phyloP scores from a whole-genome alignment of 768 basidiomycete species.

The Amanita exitialis region DNA sequence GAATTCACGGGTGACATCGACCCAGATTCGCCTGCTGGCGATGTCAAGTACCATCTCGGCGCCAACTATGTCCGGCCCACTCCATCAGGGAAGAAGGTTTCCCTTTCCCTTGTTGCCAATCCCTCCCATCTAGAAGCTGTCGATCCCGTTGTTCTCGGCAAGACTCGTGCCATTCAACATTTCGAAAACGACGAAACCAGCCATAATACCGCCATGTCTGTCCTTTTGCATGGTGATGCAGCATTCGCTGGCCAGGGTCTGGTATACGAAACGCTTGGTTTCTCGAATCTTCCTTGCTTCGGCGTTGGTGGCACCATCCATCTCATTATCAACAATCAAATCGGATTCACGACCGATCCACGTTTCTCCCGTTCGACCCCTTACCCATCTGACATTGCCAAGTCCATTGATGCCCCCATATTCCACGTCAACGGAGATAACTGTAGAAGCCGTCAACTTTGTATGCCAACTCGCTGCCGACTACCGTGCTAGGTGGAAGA shows the following conservation, averaged over 20 bases:
- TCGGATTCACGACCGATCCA: conserved; percentile 98
- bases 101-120: conserved; percentile 95
- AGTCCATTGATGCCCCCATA: conserved; percentile 95
- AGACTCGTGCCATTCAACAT: conserved; percentile 95
- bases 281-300: conserved; percentile 91
- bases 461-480: conserved; percentile 98
- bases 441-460: conserved; percentile 95
- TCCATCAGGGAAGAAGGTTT: conserved; percentile 95
- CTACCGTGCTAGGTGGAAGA: conserved; percentile 97
- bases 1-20: conserved; percentile 79
- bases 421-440: conserved; percentile 99
- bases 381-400: conserved; percentile 96
- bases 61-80: conserved; percentile 98
- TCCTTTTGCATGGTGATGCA: conserved; percentile 95
- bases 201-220: conserved; percentile 85
- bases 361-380: conserved; percentile 96
- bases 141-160: conserved; percentile 97
- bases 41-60: conserved; percentile 98
- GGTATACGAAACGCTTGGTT: conserved; percentile 99
- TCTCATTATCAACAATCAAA: conserved; percentile 97
- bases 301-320: conserved; percentile 98
- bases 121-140: conserved; percentile 97
- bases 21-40: conserved; percentile 80
- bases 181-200: conserved; percentile 78
- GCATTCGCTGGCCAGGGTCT: conserved; percentile 98